Conservation (phyloP, 257 asterid species). For the Coffea eugenioides region DNA sequence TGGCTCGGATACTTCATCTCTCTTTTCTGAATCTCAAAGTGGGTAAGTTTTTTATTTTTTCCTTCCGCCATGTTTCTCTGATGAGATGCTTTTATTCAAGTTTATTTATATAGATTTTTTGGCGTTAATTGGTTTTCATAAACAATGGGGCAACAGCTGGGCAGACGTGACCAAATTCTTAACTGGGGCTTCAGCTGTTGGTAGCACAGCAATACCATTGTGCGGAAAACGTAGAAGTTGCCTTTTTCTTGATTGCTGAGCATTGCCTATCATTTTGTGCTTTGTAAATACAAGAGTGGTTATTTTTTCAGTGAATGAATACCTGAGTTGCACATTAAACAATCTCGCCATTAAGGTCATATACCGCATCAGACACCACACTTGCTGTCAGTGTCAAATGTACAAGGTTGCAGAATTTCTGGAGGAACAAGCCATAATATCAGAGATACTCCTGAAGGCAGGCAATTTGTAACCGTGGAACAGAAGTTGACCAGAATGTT, state of each 20-base stretch:
- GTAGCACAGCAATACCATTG: slow-evolving; percentile 85
- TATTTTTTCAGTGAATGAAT: not conserved
- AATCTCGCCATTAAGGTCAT: not conserved
- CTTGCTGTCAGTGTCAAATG: too few relatives aligned
- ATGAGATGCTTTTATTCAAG: not conserved
- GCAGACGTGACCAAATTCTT: slow-evolving; percentile 74
- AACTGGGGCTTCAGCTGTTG: slow-evolving; percentile 84
- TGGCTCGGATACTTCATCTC: too few relatives aligned
- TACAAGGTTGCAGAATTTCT: too few relatives aligned
- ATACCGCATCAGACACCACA: too few relatives aligned
- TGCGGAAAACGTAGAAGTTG: not conserved
- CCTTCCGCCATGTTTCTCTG: not conserved
- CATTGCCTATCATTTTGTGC: not conserved
- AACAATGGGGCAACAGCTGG: slow-evolving; percentile 68
- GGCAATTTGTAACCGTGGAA: not conserved
- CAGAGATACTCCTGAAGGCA: too few relatives aligned
- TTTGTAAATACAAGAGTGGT: not conserved
- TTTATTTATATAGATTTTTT: not conserved
- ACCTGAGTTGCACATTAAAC: not conserved
- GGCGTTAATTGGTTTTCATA: slow-evolving; percentile 19
- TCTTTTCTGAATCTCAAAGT: too few relatives aligned
- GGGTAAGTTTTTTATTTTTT: too few relatives aligned
- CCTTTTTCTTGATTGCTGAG: slow-evolving; percentile 1
- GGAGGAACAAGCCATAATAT: too few relatives aligned
- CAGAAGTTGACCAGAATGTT: too few relatives aligned